phyloP scores from a whole-genome alignment of 345 rosid genomes.

The Cardiospermum halicacabum region DNA sequence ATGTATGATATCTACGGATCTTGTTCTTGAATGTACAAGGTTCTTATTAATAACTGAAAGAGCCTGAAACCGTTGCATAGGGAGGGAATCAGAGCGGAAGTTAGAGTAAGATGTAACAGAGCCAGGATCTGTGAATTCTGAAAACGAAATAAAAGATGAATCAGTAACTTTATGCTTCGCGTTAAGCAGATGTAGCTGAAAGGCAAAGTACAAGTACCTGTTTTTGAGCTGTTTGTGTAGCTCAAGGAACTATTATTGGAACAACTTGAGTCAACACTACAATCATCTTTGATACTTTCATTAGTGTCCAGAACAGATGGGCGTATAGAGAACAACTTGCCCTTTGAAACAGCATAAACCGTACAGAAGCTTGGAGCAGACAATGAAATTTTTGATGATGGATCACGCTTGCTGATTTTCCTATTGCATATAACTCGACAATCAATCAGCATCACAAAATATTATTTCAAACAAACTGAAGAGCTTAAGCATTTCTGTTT shows the following conservation, averaged over 20 bases:
- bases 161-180: not conserved
- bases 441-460: not conserved
- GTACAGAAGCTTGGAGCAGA: conserved; percentile 67
- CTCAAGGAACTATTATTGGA: conserved; percentile 39
- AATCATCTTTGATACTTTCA: conserved; percentile 41
- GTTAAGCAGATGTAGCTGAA: not conserved
- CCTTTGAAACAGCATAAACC: conserved; percentile 69
- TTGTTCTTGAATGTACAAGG: conserved; percentile 31
- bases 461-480: not conserved
- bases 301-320: conserved; percentile 60
- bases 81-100: conserved; percentile 45
- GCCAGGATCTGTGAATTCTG: conserved; percentile 31
- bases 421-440: conserved; percentile 20
- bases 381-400: conserved; percentile 60
- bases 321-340: conserved; percentile 68
- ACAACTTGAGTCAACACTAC: conserved; percentile 39
- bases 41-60: conserved; percentile 50
- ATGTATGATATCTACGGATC: conserved; percentile 33
- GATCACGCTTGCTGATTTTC: conserved; percentile 44
- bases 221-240: conserved; percentile 30
- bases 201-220: conserved; percentile 34
- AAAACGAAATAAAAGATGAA: conserved; percentile 3
- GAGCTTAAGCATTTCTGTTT: not conserved
- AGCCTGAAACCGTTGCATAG: conserved; percentile 57
- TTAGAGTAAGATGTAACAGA: conserved; percentile 37